Base-by-base conservation (phyloP, 1,139 yeast species). In the Candida tetrigidarum region DNA sequence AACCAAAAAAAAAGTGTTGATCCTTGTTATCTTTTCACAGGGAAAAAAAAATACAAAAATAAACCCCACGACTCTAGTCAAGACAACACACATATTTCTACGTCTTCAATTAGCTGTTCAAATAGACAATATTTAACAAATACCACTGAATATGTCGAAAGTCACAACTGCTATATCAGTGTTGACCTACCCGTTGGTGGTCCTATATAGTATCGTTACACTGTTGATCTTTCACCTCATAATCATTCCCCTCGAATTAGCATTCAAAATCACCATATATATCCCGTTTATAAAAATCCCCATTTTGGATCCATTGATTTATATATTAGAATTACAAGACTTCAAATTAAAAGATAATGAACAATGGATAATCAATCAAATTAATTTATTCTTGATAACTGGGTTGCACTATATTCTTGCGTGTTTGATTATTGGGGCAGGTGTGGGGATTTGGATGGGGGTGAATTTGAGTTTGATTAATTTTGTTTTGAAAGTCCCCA, bases 221-320 rank as follows among this genome's bases (percentile, higher is more conserved):
- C 41, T 37, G n/a, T 25, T 51, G 5, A 12, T 50, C 8, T 30
- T 37, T 22, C 50, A 50, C 20, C 37, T 49, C 1, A 19, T 51
- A 20, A 33, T 50, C 29, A 49, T 47, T 5, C 55, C 55, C 10
- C 6, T 50, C 1, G 12, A 37, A 10, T 30, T 51, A 15, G 36
- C 44, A 16, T 18, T 51, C 9, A 39, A 44, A 15, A 47, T 51
- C 19, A 36, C 45, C 23, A 36, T 50, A 3, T 51, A 50, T 39
- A 47, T 43, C 9, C 52, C 52, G 15, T 45, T 51, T 16, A 40
- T 51, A 19, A 50, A 50, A 38, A 39, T 51, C 15, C 55, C 55
- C 7, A 19, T 51, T 5, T 27, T 51, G 8, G 37, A 44, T 7
- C 55, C 55, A 3, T 33, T 50, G 9, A 41, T 38, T 8, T 51